Evolutionary conservation across 805 yeast species (phyloP).

Genomic region (Grigorovia humatica): DNA sequence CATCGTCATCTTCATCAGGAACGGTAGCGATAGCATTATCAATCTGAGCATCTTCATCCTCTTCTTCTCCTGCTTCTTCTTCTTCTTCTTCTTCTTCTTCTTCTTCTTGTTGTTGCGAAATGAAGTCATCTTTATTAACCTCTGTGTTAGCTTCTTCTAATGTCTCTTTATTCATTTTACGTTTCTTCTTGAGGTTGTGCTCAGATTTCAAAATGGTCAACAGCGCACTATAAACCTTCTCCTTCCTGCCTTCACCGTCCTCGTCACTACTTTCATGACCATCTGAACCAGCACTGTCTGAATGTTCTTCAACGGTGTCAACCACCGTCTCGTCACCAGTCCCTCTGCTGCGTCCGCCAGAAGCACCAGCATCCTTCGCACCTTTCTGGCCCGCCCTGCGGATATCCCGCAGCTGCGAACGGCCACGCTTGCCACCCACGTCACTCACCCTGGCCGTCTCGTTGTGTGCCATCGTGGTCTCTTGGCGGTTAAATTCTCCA

Average conservation of each 20-base stretch:
- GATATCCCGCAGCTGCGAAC: background rate
- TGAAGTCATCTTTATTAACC: constrained; percentile 6
- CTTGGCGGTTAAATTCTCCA: no score
- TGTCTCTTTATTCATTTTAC: constrained; percentile 6
- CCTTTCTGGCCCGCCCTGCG: constrained; percentile 23
- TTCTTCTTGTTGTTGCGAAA: constrained; percentile 1
- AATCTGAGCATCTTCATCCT: constrained; percentile 23
- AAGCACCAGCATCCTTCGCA: no score
- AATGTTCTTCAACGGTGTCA: constrained; percentile 3
- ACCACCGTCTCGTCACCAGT: constrained; percentile 10
- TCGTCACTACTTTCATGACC: constrained; percentile 10
- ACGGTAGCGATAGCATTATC: constrained; percentile 22
- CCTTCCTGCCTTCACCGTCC: constrained; percentile 23
- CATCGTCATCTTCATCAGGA: constrained; percentile 21
- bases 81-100: constrained; percentile 7
- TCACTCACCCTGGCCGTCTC: background rate
- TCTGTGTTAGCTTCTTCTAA: constrained; percentile 2
- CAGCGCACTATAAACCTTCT: constrained; percentile 56
- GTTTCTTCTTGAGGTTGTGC: constrained; percentile 23
- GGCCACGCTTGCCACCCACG: background rate
- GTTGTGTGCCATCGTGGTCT: constrained; percentile 3
- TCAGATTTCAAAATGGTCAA: constrained; percentile 49
- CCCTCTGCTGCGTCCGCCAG: background rate
- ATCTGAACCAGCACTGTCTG: constrained; percentile 1
- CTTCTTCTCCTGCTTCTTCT: constrained; percentile 21